Conservation (phyloP, 2,329 filamentous ascomycete genomes). For the Fusarium sambucinum region DNA sequence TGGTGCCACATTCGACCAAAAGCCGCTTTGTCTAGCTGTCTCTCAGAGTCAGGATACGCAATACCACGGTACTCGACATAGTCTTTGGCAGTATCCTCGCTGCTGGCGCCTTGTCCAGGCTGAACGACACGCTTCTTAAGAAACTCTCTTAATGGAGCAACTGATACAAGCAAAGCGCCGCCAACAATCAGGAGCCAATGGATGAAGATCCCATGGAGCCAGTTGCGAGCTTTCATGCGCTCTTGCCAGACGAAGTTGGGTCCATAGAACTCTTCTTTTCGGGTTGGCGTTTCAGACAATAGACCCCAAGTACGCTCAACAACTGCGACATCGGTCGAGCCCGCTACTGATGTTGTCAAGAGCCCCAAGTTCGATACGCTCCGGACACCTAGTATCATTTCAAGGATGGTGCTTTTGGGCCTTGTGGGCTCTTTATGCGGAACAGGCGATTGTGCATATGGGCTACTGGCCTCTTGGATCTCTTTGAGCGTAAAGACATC, state of each 20-base stretch:
- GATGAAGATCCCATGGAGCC: conserved; percentile 61
- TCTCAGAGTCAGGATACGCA: conserved; percentile 69
- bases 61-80: conserved; percentile 73
- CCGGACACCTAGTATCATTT: conserved; percentile 63
- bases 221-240: conserved; percentile 64
- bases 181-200: conserved; percentile 63
- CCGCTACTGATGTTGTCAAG: conserved; percentile 65
- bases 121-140: conserved; percentile 60
- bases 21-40: conserved; percentile 60
- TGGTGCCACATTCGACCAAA: conserved; percentile 66
- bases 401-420: conserved; percentile 52
- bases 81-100: conserved; percentile 68
- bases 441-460: conserved; percentile 70
- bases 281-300: conserved; percentile 59
- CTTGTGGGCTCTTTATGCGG: conserved; percentile 55
- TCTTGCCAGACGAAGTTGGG: conserved; percentile 71
- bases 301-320: conserved; percentile 75
- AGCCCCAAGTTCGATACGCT: conserved; percentile 65
- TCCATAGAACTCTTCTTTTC: conserved; percentile 65
- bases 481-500: conserved; percentile 65
- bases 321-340: conserved; percentile 63
- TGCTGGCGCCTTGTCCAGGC: conserved; percentile 67
- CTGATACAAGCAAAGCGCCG: conserved; percentile 58
- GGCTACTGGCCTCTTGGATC: conserved; percentile 59
- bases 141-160: conserved; percentile 61